A percentile compares a stretch with the other conserved stretches of the same genome.
Evolutionary conservation across 306 rosid genomes (phyloP).

Genomic region (Acacia melanoxylon): DNA sequence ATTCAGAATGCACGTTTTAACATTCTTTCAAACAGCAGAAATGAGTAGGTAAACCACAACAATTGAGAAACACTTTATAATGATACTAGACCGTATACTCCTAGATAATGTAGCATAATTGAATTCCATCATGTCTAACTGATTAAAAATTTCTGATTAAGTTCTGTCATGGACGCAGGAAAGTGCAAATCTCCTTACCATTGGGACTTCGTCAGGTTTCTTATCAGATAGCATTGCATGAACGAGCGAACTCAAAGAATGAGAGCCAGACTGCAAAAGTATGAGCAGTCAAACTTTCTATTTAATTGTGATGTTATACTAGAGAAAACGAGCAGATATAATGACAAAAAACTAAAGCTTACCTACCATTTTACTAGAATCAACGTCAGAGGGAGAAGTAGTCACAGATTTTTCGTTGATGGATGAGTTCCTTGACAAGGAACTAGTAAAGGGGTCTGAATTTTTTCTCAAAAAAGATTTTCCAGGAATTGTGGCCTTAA

Average conservation of each 20-base stretch:
- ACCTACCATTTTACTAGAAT: slow-evolving; percentile 86
- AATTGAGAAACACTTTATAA: background rate
- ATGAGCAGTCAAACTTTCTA: slow-evolving; percentile 5
- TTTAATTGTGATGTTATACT: slow-evolving; percentile 22
- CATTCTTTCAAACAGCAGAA: slow-evolving; percentile 2
- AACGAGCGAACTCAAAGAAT: slow-evolving; percentile 73
- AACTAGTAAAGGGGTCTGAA: slow-evolving; percentile 83
- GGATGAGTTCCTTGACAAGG: slow-evolving; percentile 73
- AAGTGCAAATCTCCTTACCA: slow-evolving; percentile 46
- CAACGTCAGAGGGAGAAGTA: slow-evolving; percentile 45
- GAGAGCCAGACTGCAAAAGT: slow-evolving; percentile 55
- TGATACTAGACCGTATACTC: background rate
- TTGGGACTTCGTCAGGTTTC: slow-evolving; percentile 92
- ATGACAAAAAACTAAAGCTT: slow-evolving; percentile 39
- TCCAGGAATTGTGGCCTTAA: slow-evolving; percentile 53
- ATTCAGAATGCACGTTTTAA: slow-evolving; percentile 21
- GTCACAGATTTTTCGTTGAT: slow-evolving; percentile 54
- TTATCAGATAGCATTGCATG: slow-evolving; percentile 72
- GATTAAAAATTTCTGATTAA: background rate
- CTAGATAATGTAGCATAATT: background rate
- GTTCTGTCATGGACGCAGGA: slow-evolving; percentile 1
- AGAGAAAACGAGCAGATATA: slow-evolving; percentile 25
- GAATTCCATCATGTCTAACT: background rate
- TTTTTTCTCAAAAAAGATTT: slow-evolving; percentile 76
- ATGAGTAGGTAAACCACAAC: background rate